These are phyloP conservation scores for Protomyces inundatus DNA, from an alignment of 1,139 yeast genomes.

Conservation along the genomic window DNA sequence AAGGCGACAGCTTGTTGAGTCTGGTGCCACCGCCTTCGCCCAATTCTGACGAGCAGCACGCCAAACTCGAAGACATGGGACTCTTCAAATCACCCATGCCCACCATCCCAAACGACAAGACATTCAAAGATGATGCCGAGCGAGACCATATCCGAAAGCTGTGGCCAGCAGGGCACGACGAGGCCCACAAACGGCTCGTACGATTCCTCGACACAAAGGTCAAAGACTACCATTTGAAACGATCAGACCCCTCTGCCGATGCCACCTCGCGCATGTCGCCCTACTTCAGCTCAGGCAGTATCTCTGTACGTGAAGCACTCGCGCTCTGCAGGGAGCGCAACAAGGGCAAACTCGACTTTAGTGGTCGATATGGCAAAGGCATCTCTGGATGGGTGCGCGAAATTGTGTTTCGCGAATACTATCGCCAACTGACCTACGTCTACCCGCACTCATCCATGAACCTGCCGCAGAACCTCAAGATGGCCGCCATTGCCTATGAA, in stretches of 20 bases:
- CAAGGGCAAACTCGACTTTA: constrained; percentile 36
- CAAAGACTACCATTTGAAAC: constrained; percentile 38
- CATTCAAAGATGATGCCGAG: constrained; percentile 24
- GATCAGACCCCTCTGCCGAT: constrained; percentile 36
- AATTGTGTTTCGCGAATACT: constrained; percentile 56
- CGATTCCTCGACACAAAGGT: constrained; percentile 39
- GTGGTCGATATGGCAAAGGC: constrained; percentile 38
- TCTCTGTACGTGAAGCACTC: constrained; percentile 44
- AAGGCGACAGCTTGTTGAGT: constrained; percentile 11
- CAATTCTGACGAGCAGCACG: constrained; percentile 26
- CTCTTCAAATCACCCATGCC: constrained; percentile 31
- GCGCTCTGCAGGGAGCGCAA: constrained; percentile 37
- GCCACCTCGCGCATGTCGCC: constrained; percentile 46
- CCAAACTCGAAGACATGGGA: constrained; percentile 18
- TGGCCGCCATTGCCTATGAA: constrained; percentile 47
- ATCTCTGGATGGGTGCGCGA: constrained; percentile 48
- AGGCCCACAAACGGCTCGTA: constrained; percentile 40
- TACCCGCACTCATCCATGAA: constrained; percentile 53
- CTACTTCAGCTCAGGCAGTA: constrained; percentile 47
- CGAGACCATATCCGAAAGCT: constrained; percentile 33
- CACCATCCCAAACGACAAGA: constrained; percentile 29
- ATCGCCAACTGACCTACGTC: constrained; percentile 47
- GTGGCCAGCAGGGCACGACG: constrained; percentile 44
- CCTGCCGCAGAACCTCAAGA: constrained; percentile 44
- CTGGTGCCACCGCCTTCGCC: constrained; percentile 32